Evolutionary conservation across 768 basidiomycete genomes (phyloP).

Genomic region (Nidula microcarpa): DNA sequence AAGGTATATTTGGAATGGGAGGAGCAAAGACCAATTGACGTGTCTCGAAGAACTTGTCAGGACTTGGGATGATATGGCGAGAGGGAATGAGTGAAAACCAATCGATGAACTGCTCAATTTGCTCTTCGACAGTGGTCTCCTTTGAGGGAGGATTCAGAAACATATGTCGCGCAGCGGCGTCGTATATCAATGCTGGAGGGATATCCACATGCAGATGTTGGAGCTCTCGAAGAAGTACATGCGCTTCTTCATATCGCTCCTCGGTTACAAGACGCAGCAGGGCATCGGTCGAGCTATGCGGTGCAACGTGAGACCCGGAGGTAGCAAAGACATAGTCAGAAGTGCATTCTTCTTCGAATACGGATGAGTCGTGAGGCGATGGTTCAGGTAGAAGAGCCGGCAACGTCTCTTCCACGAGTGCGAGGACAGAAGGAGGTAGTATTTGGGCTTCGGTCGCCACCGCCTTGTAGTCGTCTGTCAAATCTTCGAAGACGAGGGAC

Average conservation of each 20-base stretch:
- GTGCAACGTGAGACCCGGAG: not conserved
- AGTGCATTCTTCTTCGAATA: conserved; percentile 29
- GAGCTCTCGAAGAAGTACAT: conserved; percentile 26
- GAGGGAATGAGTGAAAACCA: conserved; percentile 34
- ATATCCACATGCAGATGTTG: conserved; percentile 21
- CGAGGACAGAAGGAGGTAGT: conserved; percentile 14
- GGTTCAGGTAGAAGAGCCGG: conserved; percentile 25
- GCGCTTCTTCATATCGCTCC: conserved; percentile 22
- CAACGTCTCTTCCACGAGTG: conserved; percentile 21
- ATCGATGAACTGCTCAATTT: conserved; percentile 12
- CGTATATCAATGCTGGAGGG: conserved; percentile 22
- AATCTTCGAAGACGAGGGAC: conserved; percentile 24
- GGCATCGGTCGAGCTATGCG: conserved; percentile 7
- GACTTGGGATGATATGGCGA: not conserved
- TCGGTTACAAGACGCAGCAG: conserved; percentile 17
- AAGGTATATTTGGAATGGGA: conserved; percentile 16
- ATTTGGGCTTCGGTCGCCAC: conserved; percentile 8
- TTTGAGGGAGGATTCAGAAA: conserved; percentile 6
- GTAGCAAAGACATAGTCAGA: conserved; percentile 15
- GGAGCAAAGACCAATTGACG: conserved; percentile 18
- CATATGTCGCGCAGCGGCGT: conserved; percentile 19
- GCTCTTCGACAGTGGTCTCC: conserved; percentile 4
- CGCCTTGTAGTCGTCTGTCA: conserved; percentile 22
- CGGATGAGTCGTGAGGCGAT: conserved; percentile 10
- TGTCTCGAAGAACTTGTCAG: conserved; percentile 13